Base-by-base conservation (phyloP, 208 protist species). In the Leptomonas seymouri region DNA sequence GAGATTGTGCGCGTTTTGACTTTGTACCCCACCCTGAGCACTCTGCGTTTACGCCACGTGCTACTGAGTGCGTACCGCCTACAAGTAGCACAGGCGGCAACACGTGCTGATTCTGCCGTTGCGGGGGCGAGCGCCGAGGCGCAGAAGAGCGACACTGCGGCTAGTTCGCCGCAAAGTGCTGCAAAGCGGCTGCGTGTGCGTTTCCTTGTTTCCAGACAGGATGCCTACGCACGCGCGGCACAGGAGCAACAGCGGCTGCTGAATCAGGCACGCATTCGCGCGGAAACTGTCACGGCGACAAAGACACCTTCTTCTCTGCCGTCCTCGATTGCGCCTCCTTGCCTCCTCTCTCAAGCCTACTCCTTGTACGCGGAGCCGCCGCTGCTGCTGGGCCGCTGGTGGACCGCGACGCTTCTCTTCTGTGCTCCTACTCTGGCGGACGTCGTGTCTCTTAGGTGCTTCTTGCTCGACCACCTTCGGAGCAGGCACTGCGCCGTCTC, bases 401-500 rank as follows among this genome's bases (percentile, higher is more conserved):
- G 87, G 87, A 86, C 79, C 7, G 39, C 46, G 0, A 89, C 83
- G 23, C 74, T 88, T 46, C 72, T 87, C 15, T 89, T 92, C 39
- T 84, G 84, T 34, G 83, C 84, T 4, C 84, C 84, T 0, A 65
- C 77, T 11, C 54, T 81, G 27, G 87, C 87, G 2, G 87, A 92
- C 51, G 70, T 89, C n/a, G 30, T 87, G 60, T 59, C 75, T 4
- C 67, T 92, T 41, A 64, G 75, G 0, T 25, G 18, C 4, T 30
- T 65, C 23, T 45, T 85, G 23, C 36, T 74, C 9, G 15, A 46
- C 21, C 23, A 45, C 21, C 50, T 85, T 61, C 77, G 65, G 34
- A 23, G 23, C n/a, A 30, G 55, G 18, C 77, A 12, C 23, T 34
- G 16, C 59, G 3, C 25, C 3, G 36, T 23, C 25, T 45, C 42